Evolutionary conservation across 139 green algal genomes (phyloP).

Genomic region (Ulvella scutata): DNA sequence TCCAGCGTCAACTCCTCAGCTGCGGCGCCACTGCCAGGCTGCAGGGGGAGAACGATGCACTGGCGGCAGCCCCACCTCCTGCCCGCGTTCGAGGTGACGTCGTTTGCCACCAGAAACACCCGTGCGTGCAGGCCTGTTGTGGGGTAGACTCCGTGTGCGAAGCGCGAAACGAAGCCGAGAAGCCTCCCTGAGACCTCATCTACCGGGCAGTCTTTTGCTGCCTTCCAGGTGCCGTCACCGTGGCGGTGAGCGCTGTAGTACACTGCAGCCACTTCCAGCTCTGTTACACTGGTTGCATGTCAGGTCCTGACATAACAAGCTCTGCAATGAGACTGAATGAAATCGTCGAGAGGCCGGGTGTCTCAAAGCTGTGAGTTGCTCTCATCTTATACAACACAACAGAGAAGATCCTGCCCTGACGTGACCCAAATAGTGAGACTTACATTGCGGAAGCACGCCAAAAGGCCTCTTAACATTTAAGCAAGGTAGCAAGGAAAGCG

Average conservation of each 20-base stretch:
- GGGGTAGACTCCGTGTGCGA: slow-evolving; percentile 34
- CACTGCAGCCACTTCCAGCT: slow-evolving; percentile 14
- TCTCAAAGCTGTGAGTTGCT: too few relatives aligned
- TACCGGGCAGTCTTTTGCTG: neutral
- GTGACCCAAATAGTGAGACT: too few relatives aligned
- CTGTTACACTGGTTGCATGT: neutral
- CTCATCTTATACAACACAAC: too few relatives aligned
- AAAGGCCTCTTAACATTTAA: too few relatives aligned
- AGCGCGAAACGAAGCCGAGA: slow-evolving; percentile 16
- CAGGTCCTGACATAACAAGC: neutral
- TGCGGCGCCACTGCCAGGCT: neutral
- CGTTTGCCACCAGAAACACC: slow-evolving; percentile 1
- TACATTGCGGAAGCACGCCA: too few relatives aligned
- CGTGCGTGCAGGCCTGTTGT: neutral
- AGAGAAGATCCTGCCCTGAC: too few relatives aligned
- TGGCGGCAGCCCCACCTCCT: neutral
- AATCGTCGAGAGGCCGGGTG: too few relatives aligned
- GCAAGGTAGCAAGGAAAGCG: too few relatives aligned
- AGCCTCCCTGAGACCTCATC: slow-evolving; percentile 3
- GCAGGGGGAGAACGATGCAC: neutral
- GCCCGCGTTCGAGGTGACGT: neutral
- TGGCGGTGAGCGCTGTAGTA: slow-evolving; percentile 36
- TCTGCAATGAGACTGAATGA: too few relatives aligned
- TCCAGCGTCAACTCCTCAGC: neutral
- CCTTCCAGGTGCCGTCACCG: slow-evolving; percentile 28